Percentiles rank a stretch among this genome's conserved stretches.
These are phyloP conservation scores for Colletotrichum caudatum DNA, from an alignment of 2,329 filamentous ascomycete species.

Conservation along the genomic window DNA sequence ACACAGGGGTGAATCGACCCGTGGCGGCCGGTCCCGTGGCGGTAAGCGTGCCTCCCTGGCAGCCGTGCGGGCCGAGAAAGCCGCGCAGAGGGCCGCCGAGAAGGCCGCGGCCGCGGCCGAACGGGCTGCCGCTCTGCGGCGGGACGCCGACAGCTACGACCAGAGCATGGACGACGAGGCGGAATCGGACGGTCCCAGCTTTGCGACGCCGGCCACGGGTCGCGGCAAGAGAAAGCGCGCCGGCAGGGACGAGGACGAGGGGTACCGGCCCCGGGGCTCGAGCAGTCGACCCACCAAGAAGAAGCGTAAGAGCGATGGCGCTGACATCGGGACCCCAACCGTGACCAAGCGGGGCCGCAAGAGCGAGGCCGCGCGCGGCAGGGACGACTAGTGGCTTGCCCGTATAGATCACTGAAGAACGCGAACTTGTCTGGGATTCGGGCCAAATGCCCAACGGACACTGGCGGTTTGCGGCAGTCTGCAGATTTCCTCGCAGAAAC, in stretches of 20 bases:
- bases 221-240: conserved; percentile 63
- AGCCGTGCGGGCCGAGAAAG: conserved; percentile 48
- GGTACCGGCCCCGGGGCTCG: conserved; percentile 70
- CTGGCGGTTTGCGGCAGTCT: not conserved
- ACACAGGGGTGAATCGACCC: conserved; percentile 28
- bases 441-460: not conserved
- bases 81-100: conserved; percentile 55
- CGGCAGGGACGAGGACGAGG: conserved; percentile 62
- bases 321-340: conserved; percentile 49
- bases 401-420: not conserved
- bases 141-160: conserved; percentile 44
- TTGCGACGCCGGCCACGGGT: conserved; percentile 49
- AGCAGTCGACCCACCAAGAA: conserved; percentile 64
- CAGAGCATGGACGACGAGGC: conserved; percentile 28
- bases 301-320: conserved; percentile 68
- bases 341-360: conserved; percentile 50
- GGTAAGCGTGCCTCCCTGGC: conserved; percentile 51
- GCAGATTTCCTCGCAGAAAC: not conserved
- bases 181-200: conserved; percentile 31
- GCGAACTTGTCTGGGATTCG: too few relatives aligned
- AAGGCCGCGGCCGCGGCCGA: conserved; percentile 44
- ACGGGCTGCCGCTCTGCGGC: conserved; percentile 48
- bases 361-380: conserved; percentile 43
- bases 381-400: conserved; percentile 26
- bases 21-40: conserved; percentile 43